Evolutionary conservation across 306 rosid species (phyloP).

Genomic region (Clitoria ternatea): DNA sequence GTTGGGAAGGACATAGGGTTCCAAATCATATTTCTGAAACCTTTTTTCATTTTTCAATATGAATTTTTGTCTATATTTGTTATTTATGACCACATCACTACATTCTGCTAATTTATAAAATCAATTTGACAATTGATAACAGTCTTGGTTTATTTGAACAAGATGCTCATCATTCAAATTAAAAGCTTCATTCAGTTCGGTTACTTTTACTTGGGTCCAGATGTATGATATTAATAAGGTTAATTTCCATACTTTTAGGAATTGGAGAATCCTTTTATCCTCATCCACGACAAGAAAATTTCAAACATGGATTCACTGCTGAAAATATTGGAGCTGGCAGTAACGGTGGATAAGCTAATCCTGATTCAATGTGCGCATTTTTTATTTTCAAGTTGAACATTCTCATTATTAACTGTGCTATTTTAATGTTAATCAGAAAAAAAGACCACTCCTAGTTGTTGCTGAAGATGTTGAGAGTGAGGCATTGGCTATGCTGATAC

Average conservation of each 20-base stretch:
- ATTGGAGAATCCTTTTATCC: slow-evolving; percentile 82
- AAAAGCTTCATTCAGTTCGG: slow-evolving; percentile 3
- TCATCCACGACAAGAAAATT: slow-evolving; percentile 85
- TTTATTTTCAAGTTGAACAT: slow-evolving; percentile 13
- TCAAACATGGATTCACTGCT: slow-evolving; percentile 70
- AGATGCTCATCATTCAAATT: background rate
- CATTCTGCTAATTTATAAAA: slow-evolving; percentile 1
- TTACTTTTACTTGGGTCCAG: background rate
- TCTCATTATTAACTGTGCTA: slow-evolving; percentile 23
- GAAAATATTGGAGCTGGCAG: slow-evolving; percentile 70
- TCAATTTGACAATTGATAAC: slow-evolving; percentile 8
- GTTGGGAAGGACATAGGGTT: background rate
- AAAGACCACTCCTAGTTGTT: slow-evolving; percentile 81
- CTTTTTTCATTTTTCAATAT: background rate
- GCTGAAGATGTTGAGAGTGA: slow-evolving; percentile 98
- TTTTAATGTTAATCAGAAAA: slow-evolving; percentile 46
- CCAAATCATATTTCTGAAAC: background rate
- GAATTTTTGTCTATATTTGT: background rate
- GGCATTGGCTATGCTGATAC: slow-evolving; percentile 85
- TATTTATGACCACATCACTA: slow-evolving; percentile 5
- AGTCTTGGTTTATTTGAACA: slow-evolving; percentile 7
- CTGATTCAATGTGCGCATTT: slow-evolving; percentile 7
- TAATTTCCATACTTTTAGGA: slow-evolving; percentile 50
- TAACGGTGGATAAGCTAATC: slow-evolving; percentile 49
- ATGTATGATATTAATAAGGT: slow-evolving; percentile 11